Evolutionary conservation across 2,329 filamentous ascomycete genomes (phyloP).

Genomic region (Ceratocystis lukuohia): DNA sequence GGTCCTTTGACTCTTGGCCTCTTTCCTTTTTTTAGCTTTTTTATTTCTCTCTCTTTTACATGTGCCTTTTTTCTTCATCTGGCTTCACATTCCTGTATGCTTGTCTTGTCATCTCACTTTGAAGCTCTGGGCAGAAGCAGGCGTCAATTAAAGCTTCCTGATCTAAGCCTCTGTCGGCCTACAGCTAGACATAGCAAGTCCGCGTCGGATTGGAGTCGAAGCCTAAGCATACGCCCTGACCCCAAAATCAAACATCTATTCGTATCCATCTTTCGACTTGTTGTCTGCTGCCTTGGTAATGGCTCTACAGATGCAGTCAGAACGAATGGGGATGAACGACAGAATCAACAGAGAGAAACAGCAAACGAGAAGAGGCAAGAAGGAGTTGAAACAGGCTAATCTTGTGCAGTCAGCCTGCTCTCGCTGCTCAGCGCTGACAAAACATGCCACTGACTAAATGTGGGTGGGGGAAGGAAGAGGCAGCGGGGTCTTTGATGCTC

Average conservation of each 20-base stretch:
- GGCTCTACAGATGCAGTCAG: not conserved
- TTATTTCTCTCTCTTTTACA: not conserved
- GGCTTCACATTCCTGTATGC: not conserved
- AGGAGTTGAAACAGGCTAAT: conserved; percentile 2
- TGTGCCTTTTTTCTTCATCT: not conserved
- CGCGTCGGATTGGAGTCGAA: not conserved
- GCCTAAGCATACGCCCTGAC: not conserved
- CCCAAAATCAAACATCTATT: not conserved
- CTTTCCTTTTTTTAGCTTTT: not conserved
- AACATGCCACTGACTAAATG: not conserved
- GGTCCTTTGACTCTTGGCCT: not conserved
- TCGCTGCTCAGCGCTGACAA: not conserved
- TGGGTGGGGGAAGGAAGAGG: not conserved
- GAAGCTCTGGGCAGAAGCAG: not conserved
- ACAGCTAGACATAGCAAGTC: not conserved
- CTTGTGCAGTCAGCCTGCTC: not conserved
- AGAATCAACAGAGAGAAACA: not conserved
- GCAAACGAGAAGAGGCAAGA: not conserved
- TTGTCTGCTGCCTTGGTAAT: not conserved
- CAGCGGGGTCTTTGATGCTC: not conserved
- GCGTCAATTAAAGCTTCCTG: not conserved
- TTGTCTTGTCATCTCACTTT: not conserved
- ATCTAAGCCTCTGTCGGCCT: conserved; percentile 2
- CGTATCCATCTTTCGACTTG: not conserved
- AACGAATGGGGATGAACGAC: not conserved